Evolutionary conservation across 2,329 filamentous ascomycete species (phyloP).

Genomic region (Paraphoma chrysanthemicola): DNA sequence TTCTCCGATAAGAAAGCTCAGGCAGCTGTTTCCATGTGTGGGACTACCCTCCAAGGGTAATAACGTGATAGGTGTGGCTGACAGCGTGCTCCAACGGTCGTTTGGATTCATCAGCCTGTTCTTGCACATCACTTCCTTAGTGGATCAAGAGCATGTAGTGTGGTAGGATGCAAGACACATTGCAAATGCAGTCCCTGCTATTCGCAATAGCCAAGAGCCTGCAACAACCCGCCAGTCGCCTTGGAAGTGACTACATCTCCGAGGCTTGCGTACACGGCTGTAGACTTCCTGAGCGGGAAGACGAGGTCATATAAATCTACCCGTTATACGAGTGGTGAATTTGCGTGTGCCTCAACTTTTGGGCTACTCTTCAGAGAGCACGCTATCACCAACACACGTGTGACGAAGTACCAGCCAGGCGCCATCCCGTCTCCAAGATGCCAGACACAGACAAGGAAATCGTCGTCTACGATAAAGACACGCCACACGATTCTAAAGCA

Average conservation of each 20-base stretch:
- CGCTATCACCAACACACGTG: too few species aligned
- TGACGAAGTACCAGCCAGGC: background rate
- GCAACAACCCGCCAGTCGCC: background rate
- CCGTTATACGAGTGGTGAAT: too few species aligned
- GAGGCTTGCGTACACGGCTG: background rate
- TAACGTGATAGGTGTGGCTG: background rate
- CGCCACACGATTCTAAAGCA: background rate
- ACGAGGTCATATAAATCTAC: too few species aligned
- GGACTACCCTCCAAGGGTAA: background rate
- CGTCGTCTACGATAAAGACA: background rate
- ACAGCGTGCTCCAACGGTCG: background rate
- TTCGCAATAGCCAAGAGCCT: conserved; percentile 18
- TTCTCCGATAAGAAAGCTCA: too few species aligned
- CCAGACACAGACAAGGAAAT: background rate
- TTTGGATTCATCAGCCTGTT: background rate
- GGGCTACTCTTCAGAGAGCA: too few species aligned
- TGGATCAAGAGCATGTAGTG: background rate
- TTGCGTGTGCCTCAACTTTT: too few species aligned
- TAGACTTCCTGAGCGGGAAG: too few species aligned
- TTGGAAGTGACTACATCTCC: conserved; percentile 5
- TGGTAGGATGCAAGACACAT: conserved; percentile 1
- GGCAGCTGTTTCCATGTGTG: too few species aligned
- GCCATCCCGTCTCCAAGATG: background rate
- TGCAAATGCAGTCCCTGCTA: conserved; percentile 20
- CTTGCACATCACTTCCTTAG: background rate